Evolutionary conservation across 2,329 filamentous ascomycete genomes (phyloP), one percentile per base, ranked within the genome.

Genomic region (Sordariomycetes sp.): DNA sequence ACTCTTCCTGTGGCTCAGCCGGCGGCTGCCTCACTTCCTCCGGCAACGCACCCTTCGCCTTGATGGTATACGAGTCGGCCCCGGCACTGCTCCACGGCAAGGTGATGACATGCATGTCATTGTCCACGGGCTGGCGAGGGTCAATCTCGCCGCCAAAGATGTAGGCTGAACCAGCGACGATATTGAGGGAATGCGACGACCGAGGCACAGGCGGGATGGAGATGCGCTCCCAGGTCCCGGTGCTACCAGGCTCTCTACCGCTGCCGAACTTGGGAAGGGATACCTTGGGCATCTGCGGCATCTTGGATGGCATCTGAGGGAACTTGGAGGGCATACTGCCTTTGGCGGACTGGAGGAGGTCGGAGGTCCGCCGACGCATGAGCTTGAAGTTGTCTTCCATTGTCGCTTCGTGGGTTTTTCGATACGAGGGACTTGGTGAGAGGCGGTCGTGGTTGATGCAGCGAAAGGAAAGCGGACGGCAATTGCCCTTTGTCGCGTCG

Each of bases 141-240:
- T 65, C 59, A 37, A 79, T 57, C 54, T 92, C 85, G 44, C 86
- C 86, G 39, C 86, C 86, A 49, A 87, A 93, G 46, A 93, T 66
- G 54, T 76, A 81, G 27, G 71, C 69, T 25, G 60, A 60, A 18
- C 67, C 60, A 21, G 60, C 60, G 30, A 79, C 52, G 30, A 80
- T 68, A 28, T 83, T 70, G 44, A 87, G 53, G 4, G 74, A 71
- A 49, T 92, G 85, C 1, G 84, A 87, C 2, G 85, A 90, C 35
- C 84, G 78, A 25, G 75, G 74, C 7, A 87, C 66, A 1, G 63
- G 43, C 4, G 71, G 66, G 21, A 72, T 49, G 26, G 64, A 51
- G 46, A 81, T 64, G 45, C 68, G 70, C 47, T 77, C 66, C 75
- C 75, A 80, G 33, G 73, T 77, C 23, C 66, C 75, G 44, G 66